These are phyloP conservation scores for Colletotrichum sp. DNA, from an alignment of 2,329 filamentous ascomycete species.

Conservation along the genomic window DNA sequence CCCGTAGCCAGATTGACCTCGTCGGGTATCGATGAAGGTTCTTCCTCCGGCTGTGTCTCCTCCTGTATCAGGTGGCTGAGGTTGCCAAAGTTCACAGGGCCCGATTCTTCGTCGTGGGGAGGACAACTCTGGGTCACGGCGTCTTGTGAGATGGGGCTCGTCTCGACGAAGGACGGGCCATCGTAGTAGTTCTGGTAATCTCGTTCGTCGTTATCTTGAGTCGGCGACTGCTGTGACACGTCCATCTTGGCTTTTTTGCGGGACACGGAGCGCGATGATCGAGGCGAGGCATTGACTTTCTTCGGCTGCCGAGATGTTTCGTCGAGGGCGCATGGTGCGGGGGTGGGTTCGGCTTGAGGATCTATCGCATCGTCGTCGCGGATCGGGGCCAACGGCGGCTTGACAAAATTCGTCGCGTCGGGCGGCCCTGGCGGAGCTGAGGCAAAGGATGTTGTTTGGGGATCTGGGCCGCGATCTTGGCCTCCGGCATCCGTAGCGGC, in stretches of 20 bases:
- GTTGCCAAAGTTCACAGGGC: constrained; percentile 51
- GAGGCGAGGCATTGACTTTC: constrained; percentile 17
- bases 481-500: neutral
- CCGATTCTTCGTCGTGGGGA: constrained; percentile 53
- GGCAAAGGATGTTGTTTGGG: neutral
- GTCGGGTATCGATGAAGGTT: constrained; percentile 31
- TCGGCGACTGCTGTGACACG: constrained; percentile 57
- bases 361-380: constrained; percentile 2
- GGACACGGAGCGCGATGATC: neutral
- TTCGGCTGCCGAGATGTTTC: neutral
- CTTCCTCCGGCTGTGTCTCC: constrained; percentile 48
- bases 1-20: constrained; percentile 41
- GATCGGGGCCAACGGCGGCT: neutral
- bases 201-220: constrained; percentile 61
- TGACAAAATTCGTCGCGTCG: neutral
- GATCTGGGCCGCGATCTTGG: neutral
- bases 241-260: constrained; percentile 41
- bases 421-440: neutral
- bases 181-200: constrained; percentile 51
- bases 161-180: constrained; percentile 14
- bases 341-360: neutral
- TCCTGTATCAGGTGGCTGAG: constrained; percentile 39
- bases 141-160: constrained; percentile 22
- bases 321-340: neutral
- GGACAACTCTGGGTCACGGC: constrained; percentile 33